phyloP scores from a whole-genome alignment of 495 filamentous ascomycete species.

The Aspergillus panamensis region DNA sequence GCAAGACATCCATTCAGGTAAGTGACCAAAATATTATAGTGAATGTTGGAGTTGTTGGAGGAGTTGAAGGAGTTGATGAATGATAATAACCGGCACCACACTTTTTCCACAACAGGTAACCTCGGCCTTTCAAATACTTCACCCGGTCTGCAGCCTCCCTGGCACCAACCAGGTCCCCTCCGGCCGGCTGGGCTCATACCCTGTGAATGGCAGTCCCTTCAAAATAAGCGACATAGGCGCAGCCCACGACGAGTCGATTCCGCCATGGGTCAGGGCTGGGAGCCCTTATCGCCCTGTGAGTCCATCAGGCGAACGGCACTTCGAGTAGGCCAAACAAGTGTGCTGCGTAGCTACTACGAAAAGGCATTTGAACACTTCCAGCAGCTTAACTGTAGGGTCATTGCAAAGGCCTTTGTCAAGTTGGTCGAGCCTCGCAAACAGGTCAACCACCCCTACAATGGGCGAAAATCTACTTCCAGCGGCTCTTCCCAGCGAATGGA shows the following conservation, averaged over 20 bases:
- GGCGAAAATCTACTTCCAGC: constrained; percentile 43
- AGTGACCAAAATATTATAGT: constrained; percentile 5
- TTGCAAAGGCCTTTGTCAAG: constrained; percentile 74
- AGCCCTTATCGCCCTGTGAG: constrained; percentile 28
- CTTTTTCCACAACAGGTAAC: constrained; percentile 7
- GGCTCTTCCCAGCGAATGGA: constrained; percentile 40
- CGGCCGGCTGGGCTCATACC: constrained; percentile 32
- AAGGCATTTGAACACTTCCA: constrained; percentile 62
- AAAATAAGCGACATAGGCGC: constrained; percentile 33
- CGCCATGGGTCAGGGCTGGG: constrained; percentile 10
- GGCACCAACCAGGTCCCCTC: constrained; percentile 22
- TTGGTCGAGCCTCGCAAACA: constrained; percentile 75
- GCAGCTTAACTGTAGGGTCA: constrained; percentile 65
- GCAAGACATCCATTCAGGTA: constrained; percentile 22
- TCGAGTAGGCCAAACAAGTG: constrained; percentile 53
- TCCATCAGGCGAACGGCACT: constrained; percentile 39
- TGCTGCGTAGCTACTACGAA: constrained; percentile 61
- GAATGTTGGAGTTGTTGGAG: no score
- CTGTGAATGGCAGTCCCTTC: constrained; percentile 36
- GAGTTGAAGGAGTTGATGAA: background rate
- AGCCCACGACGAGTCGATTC: constrained; percentile 22
- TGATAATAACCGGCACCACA: constrained; percentile 1
- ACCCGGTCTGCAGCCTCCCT: constrained; percentile 20
- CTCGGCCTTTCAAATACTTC: constrained; percentile 4
- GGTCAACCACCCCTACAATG: constrained; percentile 70